phyloP scores from a whole-genome alignment of 768 basidiomycete species.

The Auriscalpium orientale region DNA sequence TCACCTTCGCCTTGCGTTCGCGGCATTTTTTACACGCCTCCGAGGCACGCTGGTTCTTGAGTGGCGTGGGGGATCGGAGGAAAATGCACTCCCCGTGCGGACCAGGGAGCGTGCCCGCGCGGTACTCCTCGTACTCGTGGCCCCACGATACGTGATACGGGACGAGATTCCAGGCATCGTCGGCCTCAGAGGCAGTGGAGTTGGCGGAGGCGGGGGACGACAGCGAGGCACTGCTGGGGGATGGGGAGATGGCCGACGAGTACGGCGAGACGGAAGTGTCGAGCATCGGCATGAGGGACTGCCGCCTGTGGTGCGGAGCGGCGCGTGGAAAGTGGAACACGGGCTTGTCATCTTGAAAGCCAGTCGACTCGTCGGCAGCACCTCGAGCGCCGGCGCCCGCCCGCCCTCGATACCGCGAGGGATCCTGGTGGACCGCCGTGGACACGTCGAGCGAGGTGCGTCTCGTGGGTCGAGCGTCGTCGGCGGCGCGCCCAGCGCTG shows the following conservation, averaged over 20 bases:
- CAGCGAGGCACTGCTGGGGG: constrained; percentile 12
- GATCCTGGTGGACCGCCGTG: too few species aligned
- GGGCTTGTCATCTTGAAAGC: not conserved
- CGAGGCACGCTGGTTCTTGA: constrained; percentile 28
- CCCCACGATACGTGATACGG: constrained; percentile 35
- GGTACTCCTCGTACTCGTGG: constrained; percentile 25
- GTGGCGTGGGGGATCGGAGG: constrained; percentile 31
- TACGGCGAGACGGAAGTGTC: constrained; percentile 14
- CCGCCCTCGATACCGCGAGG: too few species aligned
- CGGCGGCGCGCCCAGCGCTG: not conserved
- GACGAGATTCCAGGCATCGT: constrained; percentile 30
- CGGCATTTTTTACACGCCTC: constrained; percentile 32
- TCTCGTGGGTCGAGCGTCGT: constrained; percentile 1
- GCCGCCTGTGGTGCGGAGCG: not conserved
- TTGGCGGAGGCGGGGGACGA: constrained; percentile 6
- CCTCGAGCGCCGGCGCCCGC: too few species aligned
- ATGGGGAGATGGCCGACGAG: constrained; percentile 11
- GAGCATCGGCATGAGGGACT: constrained; percentile 4
- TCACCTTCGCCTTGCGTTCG: constrained; percentile 33
- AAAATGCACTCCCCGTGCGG: constrained; percentile 32
- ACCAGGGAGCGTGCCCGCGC: constrained; percentile 27
- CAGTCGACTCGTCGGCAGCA: not conserved
- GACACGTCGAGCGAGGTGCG: too few species aligned
- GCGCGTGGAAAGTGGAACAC: not conserved
- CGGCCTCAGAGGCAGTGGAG: constrained; percentile 9